Base-by-base conservation (phyloP, 495 filamentous ascomycete genomes). In the Lophiotrema nucula region DNA sequence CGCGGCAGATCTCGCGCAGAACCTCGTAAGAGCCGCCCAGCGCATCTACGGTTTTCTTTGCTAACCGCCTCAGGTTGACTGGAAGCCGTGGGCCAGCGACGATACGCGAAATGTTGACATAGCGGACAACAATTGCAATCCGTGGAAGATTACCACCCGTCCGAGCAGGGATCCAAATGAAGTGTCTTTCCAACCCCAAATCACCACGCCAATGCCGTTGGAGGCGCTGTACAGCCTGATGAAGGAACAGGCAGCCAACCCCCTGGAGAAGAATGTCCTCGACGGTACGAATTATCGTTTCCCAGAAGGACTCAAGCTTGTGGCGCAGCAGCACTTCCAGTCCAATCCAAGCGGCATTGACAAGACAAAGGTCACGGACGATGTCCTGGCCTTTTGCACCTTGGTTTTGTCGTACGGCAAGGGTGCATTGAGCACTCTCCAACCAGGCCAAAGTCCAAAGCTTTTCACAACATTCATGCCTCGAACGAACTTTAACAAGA, bases 181-280 rank as follows among this genome's bases (percentile, higher is more conserved):
- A 19, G 16, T 51, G 28, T 19, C 16, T 39, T 51, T 16, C 15
- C 12, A 39, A 15, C 26, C 47, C 16, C 47, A 51, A 39, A 25
- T 51, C 47, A 51, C 47, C 21, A 19, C 47, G 28, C 26, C 26
- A 24, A 51, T 51, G 47, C 47, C 47, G 12, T 39, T 51, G 47
- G 47, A 51, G 23, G 47, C 47, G 21, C 47, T 51, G 22, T 51
- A 51, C 47, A 18, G 23, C 22, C 28, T 51, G 26, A 51, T 51
- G 47, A 51, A 51, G 28, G 47, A 51, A 27, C n/a, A 48, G 12
- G 19, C 11, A 43, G 45, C 12, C 12, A 22, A 48, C 45, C 11
- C 11, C 16, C 10, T 31, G 6, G 12, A 11, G 10, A 31, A 27
- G 22, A 48, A 48, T 31, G 45, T 48, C 26, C 45, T 48, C 45